Percentiles rank a stretch among this genome's conserved stretches.
phyloP scores from a whole-genome alignment of 2,329 filamentous ascomycete species.

The Fusarium sp. region DNA sequence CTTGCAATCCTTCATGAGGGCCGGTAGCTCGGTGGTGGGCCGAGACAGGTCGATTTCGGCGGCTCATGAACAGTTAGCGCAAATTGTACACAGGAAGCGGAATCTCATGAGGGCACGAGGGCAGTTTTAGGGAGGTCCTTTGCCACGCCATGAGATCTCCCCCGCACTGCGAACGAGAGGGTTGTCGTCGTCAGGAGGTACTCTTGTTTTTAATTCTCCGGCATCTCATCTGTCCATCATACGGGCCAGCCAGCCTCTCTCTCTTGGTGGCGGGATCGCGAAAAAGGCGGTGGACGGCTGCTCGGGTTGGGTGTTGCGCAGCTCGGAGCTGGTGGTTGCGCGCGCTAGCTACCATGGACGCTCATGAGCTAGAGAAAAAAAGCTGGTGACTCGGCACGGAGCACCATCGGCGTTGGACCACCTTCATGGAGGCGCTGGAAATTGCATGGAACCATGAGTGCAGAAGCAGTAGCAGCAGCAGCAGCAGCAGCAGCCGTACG shows the following conservation, averaged over 20 bases:
- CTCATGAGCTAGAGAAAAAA: constrained; percentile 26
- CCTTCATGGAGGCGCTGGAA: constrained; percentile 14
- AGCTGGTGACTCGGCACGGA: constrained; percentile 30
- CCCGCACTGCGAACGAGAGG: constrained; percentile 15
- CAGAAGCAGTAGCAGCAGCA: constrained; percentile 10
- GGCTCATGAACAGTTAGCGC: constrained; percentile 14
- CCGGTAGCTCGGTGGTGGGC: neutral
- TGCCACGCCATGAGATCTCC: constrained; percentile 12
- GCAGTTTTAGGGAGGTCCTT: constrained; percentile 5
- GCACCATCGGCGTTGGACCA: constrained; percentile 28
- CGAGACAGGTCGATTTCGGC: constrained; percentile 29
- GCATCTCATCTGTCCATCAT: constrained; percentile 1
- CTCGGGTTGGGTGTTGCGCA: constrained; percentile 5
- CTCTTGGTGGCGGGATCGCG: constrained; percentile 12
- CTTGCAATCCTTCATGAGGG: neutral
- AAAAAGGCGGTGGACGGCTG: constrained; percentile 37
- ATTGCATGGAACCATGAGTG: constrained; percentile 40
- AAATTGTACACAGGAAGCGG: constrained; percentile 8
- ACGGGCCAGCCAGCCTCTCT: neutral
- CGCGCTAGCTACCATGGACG: constrained; percentile 28
- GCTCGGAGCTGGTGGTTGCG: constrained; percentile 5
- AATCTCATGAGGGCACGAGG: constrained; percentile 22
- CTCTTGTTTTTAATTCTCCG: neutral
- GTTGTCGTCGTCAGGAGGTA: neutral
- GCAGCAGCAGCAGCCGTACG: neutral